phyloP scores from a whole-genome alignment of 345 rosid species.

The Trapa bicornis region DNA sequence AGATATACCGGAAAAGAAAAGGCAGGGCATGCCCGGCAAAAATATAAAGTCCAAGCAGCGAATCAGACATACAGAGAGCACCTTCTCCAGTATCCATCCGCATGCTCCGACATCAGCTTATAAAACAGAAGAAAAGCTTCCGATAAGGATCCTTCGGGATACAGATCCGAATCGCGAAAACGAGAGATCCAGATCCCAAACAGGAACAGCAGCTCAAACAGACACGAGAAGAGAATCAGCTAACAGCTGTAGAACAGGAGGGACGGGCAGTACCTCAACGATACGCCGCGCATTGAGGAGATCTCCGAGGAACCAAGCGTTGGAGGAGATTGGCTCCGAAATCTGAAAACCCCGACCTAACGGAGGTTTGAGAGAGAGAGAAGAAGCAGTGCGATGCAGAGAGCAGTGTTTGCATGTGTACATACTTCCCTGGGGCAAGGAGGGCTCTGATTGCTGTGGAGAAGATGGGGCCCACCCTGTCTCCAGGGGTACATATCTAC shows the following conservation, averaged over 20 bases:
- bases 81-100: background rate
- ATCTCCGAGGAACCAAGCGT: background rate
- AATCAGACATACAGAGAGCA: background rate
- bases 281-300: background rate
- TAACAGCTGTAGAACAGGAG: background rate
- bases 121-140: background rate
- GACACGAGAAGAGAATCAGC: background rate
- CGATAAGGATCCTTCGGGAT: background rate
- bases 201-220: background rate
- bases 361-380: background rate
- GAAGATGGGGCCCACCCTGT: constrained; percentile 1
- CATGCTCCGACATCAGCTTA: too few species aligned
- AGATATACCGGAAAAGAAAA: too few species aligned
- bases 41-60: too few species aligned
- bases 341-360: background rate
- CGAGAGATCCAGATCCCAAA: background rate
- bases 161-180: background rate
- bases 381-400: background rate
- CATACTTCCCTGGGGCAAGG: background rate
- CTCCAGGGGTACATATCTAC: too few species aligned
- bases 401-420: background rate
- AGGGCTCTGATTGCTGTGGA: constrained; percentile 2
- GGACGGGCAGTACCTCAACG: background rate
- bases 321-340: background rate
- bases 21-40: too few species aligned